Base-by-base conservation (phyloP, 805 yeast species). In the Kuraishia piskuri region DNA sequence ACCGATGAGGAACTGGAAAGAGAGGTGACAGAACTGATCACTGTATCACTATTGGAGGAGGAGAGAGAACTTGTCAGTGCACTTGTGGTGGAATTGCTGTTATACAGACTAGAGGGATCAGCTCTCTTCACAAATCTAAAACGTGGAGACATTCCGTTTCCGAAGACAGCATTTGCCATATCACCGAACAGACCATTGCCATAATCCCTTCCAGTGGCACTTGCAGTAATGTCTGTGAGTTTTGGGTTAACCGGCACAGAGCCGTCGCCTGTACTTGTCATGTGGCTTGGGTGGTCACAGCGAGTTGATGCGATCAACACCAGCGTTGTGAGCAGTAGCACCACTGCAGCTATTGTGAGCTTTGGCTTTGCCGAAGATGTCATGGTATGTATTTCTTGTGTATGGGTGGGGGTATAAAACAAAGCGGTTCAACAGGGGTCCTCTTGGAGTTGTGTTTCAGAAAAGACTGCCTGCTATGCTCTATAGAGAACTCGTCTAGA, bases 111-210 rank as follows among this genome's bases (percentile, higher is more conserved):
- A 21, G 51, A 2, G 2, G 21, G 46, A 23, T 55, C 62, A 7
- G 53, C 66, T 53, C 68, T 57, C 51, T 53, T 63, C 5, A 52
- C 53, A 2, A 64, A 40, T 45, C 58, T 58, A 49, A 64, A 64
- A 50, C 68, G 56, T 8, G 68, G 67, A n/a, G 60, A 31, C 4
- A 31, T 14, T 31, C 40, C 40, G 40, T 10, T 31, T 3, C 40
- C 40, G 14, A 31, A 31, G 14, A 31, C 40, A 31, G 40, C 40
- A 10, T 31, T 31, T 31, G 40, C 40, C 40, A 31, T 31, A 12
- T 31, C 40, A 12, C 17, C 40, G 14, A 31, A 31, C 17, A 31
- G 8, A 12, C 40, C 3, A 31, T 10, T 31, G 9, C 40, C 40
- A 31, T 31, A 31, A 3, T 31, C 40, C 17, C 14, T 31, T 10